Evolutionary conservation across 352 stramenopile species (phyloP).

Genomic region (Phytopythium litorale): DNA sequence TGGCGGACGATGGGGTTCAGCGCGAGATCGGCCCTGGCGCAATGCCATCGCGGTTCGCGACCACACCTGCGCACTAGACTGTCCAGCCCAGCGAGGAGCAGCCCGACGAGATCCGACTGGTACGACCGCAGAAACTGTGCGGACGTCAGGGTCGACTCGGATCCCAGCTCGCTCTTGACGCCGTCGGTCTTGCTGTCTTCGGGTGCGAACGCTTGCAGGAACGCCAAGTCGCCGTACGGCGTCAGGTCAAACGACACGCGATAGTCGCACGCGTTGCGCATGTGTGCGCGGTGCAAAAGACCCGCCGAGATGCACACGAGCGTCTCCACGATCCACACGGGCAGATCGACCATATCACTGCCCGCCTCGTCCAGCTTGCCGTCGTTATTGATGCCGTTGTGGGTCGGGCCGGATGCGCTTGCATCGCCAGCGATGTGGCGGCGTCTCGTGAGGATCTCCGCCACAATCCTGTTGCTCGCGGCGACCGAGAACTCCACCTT

Average conservation of each 20-base stretch:
- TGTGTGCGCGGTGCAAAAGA: conserved; percentile 64
- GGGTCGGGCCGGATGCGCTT: conserved; percentile 3
- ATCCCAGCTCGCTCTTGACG: conserved; percentile 16
- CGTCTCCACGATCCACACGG: conserved; percentile 65
- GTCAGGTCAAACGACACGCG: conserved; percentile 79
- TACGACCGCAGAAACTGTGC: conserved; percentile 49
- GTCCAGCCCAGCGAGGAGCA: conserved; percentile 50
- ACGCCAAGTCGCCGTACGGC: conserved; percentile 75
- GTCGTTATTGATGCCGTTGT: conserved; percentile 8
- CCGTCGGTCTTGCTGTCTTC: conserved; percentile 27
- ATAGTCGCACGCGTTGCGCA: conserved; percentile 74
- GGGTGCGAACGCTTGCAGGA: conserved; percentile 66
- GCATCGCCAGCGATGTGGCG: conserved; percentile 20
- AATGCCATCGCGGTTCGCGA: conserved; percentile 79
- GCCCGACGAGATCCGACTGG: conserved; percentile 49
- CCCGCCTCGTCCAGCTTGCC: conserved; percentile 16
- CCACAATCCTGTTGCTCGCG: conserved; percentile 39
- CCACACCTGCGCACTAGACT: conserved; percentile 52
- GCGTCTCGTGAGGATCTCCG: conserved; percentile 41
- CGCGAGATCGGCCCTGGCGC: conserved; percentile 57
- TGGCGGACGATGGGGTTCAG: conserved; percentile 72
- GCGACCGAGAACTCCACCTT: conserved; percentile 39
- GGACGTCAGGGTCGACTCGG: conserved; percentile 29
- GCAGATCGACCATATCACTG: conserved; percentile 46
- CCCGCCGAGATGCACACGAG: conserved; percentile 64